Evolutionary conservation across 225 moss, liverwort and hornwort genomes (phyloP).

Genomic region (Polytrichum formosum): DNA sequence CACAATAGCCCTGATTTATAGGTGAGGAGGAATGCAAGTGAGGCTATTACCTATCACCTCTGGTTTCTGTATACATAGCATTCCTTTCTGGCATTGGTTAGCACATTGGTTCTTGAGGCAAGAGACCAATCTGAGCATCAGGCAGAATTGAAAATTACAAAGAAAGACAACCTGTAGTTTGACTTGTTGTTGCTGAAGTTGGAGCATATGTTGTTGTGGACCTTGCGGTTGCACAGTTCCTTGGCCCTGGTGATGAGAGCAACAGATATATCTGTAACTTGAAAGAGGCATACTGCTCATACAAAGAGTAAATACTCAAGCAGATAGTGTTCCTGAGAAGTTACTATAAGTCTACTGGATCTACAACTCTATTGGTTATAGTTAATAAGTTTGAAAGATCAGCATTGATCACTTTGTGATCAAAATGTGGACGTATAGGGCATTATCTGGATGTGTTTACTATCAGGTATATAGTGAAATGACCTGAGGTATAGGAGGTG

Average conservation of each 20-base stretch:
- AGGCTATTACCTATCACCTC: too few relatives aligned
- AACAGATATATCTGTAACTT: background rate
- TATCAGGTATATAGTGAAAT: background rate
- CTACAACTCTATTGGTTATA: background rate
- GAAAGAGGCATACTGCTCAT: too few relatives aligned
- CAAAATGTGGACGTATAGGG: too few relatives aligned
- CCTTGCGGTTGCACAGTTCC: conserved; percentile 59
- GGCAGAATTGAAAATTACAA: background rate
- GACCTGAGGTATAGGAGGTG: conserved; percentile 93
- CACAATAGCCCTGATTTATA: too few relatives aligned
- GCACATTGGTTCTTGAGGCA: too few relatives aligned
- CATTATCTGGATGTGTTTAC: too few relatives aligned
- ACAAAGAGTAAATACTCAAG: too few relatives aligned
- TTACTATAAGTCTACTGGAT: too few relatives aligned
- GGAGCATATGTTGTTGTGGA: conserved; percentile 57
- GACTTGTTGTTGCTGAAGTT: conserved; percentile 51
- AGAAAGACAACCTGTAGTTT: conserved; percentile 42
- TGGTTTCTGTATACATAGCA: background rate
- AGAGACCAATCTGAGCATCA: background rate
- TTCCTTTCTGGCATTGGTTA: background rate
- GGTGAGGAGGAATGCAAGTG: too few relatives aligned
- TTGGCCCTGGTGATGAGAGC: conserved; percentile 38
- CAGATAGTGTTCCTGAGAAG: too few relatives aligned
- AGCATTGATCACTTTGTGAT: too few relatives aligned
- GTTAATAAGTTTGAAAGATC: background rate